phyloP scores from a whole-genome alignment of 306 rosid species.

The Morella rubra region DNA sequence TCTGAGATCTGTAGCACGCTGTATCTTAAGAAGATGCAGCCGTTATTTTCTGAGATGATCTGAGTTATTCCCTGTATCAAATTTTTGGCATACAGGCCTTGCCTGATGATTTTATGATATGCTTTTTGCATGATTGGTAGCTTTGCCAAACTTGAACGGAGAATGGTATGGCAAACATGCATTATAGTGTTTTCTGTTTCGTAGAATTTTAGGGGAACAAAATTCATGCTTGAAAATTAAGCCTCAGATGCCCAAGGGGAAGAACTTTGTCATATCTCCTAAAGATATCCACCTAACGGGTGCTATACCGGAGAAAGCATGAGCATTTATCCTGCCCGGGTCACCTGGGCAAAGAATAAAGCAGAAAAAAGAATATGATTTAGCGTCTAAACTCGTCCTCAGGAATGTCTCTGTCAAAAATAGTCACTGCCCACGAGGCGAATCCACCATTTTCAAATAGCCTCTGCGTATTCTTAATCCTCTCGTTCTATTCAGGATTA shows the following conservation, averaged over 20 bases:
- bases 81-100: too few species aligned
- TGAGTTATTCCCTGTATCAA: too few species aligned
- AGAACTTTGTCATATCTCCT: not conserved
- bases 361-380: not conserved
- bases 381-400: not conserved
- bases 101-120: too few species aligned
- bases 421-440: not conserved
- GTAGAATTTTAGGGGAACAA: not conserved
- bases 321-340: not conserved
- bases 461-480: not conserved
- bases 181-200: not conserved
- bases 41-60: too few species aligned
- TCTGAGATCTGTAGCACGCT: not conserved
- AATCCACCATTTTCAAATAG: not conserved
- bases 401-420: not conserved
- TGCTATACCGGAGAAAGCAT: not conserved
- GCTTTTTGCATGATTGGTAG: not conserved
- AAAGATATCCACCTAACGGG: not conserved
- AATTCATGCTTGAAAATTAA: not conserved
- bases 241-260: not conserved
- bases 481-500: not conserved
- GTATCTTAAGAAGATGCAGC: not conserved
- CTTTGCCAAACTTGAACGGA: not conserved
- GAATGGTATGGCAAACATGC: not conserved
- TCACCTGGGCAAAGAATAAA: not conserved